phyloP scores from a whole-genome alignment of 2,329 filamentous ascomycete species.

The Aspergillus ochraceus region DNA sequence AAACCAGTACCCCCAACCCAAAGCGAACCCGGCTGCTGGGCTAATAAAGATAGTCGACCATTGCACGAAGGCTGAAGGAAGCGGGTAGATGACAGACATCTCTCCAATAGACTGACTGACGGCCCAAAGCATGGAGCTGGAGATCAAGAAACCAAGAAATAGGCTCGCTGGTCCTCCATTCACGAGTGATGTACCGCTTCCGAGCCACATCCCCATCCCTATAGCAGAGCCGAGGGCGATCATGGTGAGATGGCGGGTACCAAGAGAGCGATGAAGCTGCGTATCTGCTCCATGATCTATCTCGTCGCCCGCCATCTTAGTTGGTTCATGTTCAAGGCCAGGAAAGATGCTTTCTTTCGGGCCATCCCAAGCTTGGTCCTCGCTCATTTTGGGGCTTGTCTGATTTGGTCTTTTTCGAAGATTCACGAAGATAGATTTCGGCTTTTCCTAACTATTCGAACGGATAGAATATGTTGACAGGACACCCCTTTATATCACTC shows the following conservation, averaged over 20 bases:
- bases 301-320: background rate
- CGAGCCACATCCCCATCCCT: slow-evolving; percentile 51
- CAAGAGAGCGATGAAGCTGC: slow-evolving; percentile 40
- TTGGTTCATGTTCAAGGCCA: too few relatives aligned
- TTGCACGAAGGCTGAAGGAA: slow-evolving; percentile 49
- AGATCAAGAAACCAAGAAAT: slow-evolving; percentile 46
- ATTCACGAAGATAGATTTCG: too few relatives aligned
- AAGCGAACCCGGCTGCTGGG: slow-evolving; percentile 44
- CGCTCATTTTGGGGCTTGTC: too few relatives aligned
- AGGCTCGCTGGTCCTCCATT: slow-evolving; percentile 47
- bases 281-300: slow-evolving; percentile 26
- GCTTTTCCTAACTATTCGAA: too few relatives aligned
- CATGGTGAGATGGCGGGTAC: slow-evolving; percentile 42
- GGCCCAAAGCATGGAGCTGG: slow-evolving; percentile 41
- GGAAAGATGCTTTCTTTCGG: too few relatives aligned
- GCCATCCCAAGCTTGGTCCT: too few relatives aligned
- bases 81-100: slow-evolving; percentile 49
- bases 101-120: slow-evolving; percentile 50
- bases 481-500: too few relatives aligned
- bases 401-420: too few relatives aligned
- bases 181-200: slow-evolving; percentile 44
- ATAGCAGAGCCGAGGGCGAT: slow-evolving; percentile 44
- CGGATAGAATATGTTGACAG: too few relatives aligned
- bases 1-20: slow-evolving; percentile 52
- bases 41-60: slow-evolving; percentile 50